Evolutionary conservation across 768 basidiomycete species (phyloP).

Genomic region (Pulveroboletus ravenelii): DNA sequence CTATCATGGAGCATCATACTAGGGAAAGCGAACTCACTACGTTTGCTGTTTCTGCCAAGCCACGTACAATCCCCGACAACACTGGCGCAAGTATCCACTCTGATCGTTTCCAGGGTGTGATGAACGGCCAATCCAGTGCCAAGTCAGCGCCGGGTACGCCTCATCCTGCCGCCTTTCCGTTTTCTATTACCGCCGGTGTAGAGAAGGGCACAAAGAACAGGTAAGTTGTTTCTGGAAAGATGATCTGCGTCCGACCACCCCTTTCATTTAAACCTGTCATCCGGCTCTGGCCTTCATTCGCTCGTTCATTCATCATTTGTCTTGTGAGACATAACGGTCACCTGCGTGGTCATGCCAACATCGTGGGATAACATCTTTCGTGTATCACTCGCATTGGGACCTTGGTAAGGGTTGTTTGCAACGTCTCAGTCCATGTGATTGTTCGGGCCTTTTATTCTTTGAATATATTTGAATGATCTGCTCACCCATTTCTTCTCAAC

Average conservation of each 20-base stretch:
- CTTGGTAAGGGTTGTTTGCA: neutral
- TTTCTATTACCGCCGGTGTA: conserved; percentile 91
- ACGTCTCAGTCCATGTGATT: neutral
- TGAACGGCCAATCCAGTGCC: conserved; percentile 5
- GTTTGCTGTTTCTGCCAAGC: neutral
- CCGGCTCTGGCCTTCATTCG: neutral
- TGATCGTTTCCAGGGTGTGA: neutral
- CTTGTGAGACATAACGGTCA: neutral
- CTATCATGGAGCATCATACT: conserved; percentile 88
- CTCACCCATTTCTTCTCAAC: conserved; percentile 4
- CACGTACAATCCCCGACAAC: conserved; percentile 5
- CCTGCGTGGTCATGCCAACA: neutral
- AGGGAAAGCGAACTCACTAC: conserved; percentile 42
- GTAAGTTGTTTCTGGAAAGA: conserved; percentile 35
- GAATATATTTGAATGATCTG: neutral
- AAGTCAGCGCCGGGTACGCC: conserved; percentile 21
- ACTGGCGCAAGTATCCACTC: neutral
- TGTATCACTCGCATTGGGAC: neutral
- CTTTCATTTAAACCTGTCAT: neutral
- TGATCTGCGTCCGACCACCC: neutral
- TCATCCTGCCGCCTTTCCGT: conserved; percentile 51
- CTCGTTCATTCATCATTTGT: neutral
- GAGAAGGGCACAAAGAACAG: conserved; percentile 94
- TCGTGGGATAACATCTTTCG: neutral
- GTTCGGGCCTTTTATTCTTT: neutral